Conservation (phyloP, 2,329 filamentous ascomycete species). For the Cladophialophora psammophila region DNA sequence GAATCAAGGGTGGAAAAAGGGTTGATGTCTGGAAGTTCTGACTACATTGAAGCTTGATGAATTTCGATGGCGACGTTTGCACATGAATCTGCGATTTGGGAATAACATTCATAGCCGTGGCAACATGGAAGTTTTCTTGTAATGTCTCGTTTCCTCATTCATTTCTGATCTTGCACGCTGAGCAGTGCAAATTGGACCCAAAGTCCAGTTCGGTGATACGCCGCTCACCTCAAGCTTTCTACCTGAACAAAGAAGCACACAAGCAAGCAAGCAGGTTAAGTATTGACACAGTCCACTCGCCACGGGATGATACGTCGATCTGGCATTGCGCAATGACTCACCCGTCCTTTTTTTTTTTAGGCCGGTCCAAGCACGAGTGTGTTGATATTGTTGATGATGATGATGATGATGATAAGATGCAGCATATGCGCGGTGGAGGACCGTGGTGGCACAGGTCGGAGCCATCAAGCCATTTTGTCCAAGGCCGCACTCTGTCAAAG, state of each 20-base stretch:
- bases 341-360: too few species aligned
- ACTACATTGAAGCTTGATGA: not conserved
- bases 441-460: too few species aligned
- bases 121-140: not conserved
- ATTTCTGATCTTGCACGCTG: not conserved
- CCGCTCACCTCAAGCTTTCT: not conserved
- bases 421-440: too few species aligned
- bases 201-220: not conserved
- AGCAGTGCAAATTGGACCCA: not conserved
- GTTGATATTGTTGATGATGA: too few species aligned
- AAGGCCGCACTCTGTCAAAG: too few species aligned
- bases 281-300: not conserved
- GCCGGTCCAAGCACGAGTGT: too few species aligned
- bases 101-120: not conserved
- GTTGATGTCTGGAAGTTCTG: not conserved
- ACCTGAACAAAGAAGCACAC: not conserved
- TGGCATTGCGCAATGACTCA: not conserved
- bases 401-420: too few species aligned
- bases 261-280: not conserved
- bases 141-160: not conserved
- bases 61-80: not conserved
- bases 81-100: not conserved
- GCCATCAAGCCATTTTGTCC: too few species aligned
- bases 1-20: not conserved
- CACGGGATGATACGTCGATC: not conserved